A percentile compares a stretch with the other conserved stretches of the same genome.
These are phyloP conservation scores for Barnettozyma hawaiiensis DNA, from an alignment of 1,139 yeast genomes.

Conservation along the genomic window DNA sequence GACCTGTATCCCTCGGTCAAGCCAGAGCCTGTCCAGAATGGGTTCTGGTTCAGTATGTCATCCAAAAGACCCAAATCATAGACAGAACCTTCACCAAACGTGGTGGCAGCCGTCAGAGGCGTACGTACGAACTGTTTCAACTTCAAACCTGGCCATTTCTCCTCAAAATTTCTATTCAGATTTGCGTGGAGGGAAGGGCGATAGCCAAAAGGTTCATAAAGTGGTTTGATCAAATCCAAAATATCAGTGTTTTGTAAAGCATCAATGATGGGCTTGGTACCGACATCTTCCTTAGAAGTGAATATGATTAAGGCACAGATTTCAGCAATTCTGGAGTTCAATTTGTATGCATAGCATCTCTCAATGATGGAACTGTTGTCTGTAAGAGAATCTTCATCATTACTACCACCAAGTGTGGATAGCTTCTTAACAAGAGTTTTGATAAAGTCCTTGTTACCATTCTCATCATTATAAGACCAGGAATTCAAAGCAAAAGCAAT, in stretches of 20 bases:
- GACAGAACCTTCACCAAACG: slow-evolving; percentile 47
- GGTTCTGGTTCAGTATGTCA: slow-evolving; percentile 42
- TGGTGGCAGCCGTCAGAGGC: slow-evolving; percentile 41
- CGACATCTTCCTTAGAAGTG: slow-evolving; percentile 44
- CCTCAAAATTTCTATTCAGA: slow-evolving; percentile 40
- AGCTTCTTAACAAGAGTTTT: slow-evolving; percentile 42
- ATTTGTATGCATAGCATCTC: slow-evolving; percentile 50
- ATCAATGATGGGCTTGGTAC: slow-evolving; percentile 38
- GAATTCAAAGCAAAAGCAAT: slow-evolving; percentile 61
- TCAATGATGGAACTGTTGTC: slow-evolving; percentile 30
- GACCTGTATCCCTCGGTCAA: slow-evolving; percentile 37
- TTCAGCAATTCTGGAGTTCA: slow-evolving; percentile 65
- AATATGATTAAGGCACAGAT: slow-evolving; percentile 69
- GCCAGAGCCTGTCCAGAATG: slow-evolving; percentile 42
- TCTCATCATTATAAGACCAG: slow-evolving; percentile 56
- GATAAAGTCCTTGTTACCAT: slow-evolving; percentile 47
- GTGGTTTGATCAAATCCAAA: slow-evolving; percentile 31
- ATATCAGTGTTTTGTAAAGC: slow-evolving; percentile 39
- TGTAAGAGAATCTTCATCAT: slow-evolving; percentile 19
- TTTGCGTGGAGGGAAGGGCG: slow-evolving; percentile 42
- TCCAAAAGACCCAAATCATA: slow-evolving; percentile 66
- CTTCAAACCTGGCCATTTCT: slow-evolving; percentile 42
- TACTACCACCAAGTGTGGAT: slow-evolving; percentile 20
- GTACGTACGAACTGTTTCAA: slow-evolving; percentile 50
- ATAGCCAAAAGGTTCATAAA: slow-evolving; percentile 36